Base-by-base conservation (phyloP, 371 early-diverging fungal species). In the Sporodiniella umbellata region DNA sequence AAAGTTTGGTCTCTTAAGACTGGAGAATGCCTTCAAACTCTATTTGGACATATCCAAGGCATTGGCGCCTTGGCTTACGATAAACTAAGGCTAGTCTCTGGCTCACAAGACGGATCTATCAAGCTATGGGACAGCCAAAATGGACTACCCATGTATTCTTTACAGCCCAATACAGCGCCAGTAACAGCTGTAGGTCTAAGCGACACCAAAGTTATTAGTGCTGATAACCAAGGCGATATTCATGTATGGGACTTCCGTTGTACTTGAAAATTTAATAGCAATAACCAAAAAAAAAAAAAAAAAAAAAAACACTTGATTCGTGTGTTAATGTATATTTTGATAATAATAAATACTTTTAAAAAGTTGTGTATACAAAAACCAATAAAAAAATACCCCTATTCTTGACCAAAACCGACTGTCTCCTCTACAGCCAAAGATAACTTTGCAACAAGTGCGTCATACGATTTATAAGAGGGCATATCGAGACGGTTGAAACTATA, bases 391-490 rank as follows among this genome's bases (percentile, higher is more conserved):
- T 11, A 11, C 8, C 21, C 8, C 72, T 80, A 88, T 58, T 88
- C 86, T 68, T 92, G 89, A 23, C 86, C 90, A 61, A 90, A 92
- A n/a, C 92, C 89, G 31, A 90, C 77, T 4, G 94, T 94, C 75
- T 95, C 94, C 70, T 96, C 96, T 22, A 98, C 90, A 8, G 98
- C 98, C 55, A 95, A 60, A 14, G 90, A 87, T 40, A 98, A 72
- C 70, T 96, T 95, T 25, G 79, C 68, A 18, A 85, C 85, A 54
- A 96, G 63, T 15, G 70, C 62, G 37, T 86, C 84, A 40, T 84
- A 83, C 3, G 75, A 76, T 59, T 80, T 80, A 66, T 98, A 98
- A 17, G 90, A 90, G 45, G 98, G 98, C 64, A 98, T 78, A 66
- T 96, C 97, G 50, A 98, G 84, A 45, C 96, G 92, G 66, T 98